These are phyloP conservation scores for Inonotus hispidus DNA, from an alignment of 1,284 basidiomycete species.

Conservation along the genomic window DNA sequence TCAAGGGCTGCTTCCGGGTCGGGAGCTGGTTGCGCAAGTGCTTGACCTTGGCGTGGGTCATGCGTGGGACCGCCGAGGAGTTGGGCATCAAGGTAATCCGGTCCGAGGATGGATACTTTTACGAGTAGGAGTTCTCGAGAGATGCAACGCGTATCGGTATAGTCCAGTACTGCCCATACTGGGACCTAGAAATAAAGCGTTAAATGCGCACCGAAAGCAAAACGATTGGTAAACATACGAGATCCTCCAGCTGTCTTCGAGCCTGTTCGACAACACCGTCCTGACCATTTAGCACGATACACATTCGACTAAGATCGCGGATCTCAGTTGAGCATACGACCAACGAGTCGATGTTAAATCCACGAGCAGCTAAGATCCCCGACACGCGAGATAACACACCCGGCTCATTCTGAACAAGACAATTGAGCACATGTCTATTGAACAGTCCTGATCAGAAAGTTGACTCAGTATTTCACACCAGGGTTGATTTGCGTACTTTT, in stretches of 20 bases:
- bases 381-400: conserved; percentile 97
- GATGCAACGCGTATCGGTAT: conserved; percentile 87
- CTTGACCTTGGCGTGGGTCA: conserved; percentile 45
- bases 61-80: conserved; percentile 79
- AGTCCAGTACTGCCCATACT: conserved; percentile 96
- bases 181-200: conserved; percentile 63
- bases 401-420: conserved; percentile 98
- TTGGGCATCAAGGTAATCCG: conserved; percentile 93
- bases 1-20: conserved; percentile 23
- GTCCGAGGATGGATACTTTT: conserved; percentile 94
- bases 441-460: conserved; percentile 1
- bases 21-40: conserved; percentile 9
- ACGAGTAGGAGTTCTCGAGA: conserved; percentile 85
- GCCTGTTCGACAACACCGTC: conserved; percentile 98
- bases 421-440: conserved; percentile 88
- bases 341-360: conserved; percentile 98
- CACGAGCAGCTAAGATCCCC: conserved; percentile 93
- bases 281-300: conserved; percentile 93
- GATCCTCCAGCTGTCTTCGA: conserved; percentile 87
- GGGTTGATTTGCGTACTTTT: conserved; percentile 58
- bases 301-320: conserved; percentile 96
- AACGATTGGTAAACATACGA: conserved; percentile 49
- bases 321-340: conserved; percentile 99
- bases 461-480: conserved; percentile 13
- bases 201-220: background rate